Evolutionary conservation across 2,329 filamentous ascomycete genomes (phyloP).

Genomic region (Dothideomycetidae sp.): DNA sequence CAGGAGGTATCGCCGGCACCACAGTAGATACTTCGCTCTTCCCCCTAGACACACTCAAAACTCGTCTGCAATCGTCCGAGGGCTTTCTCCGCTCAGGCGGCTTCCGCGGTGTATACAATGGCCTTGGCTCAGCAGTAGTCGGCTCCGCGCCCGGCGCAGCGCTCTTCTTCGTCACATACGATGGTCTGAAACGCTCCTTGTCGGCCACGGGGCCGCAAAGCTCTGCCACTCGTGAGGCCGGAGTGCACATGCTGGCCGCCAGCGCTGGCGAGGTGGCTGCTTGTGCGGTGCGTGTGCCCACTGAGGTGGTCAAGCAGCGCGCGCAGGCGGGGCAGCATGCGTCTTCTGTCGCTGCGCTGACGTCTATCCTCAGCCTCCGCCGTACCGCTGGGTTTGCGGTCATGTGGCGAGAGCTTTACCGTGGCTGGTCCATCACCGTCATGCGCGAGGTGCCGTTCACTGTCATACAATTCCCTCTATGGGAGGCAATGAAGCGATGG

Average conservation of each 20-base stretch:
- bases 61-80: conserved; percentile 71
- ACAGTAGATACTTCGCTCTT: conserved; percentile 95
- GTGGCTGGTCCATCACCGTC: conserved; percentile 84
- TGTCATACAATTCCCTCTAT: conserved; percentile 90
- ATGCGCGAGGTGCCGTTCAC: conserved; percentile 96
- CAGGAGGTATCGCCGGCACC: conserved; percentile 82
- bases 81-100: conserved; percentile 74
- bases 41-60: conserved; percentile 97
- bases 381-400: conserved; percentile 30
- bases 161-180: conserved; percentile 60
- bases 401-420: conserved; percentile 74
- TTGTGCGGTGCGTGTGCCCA: conserved; percentile 83
- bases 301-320: conserved; percentile 92
- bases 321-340: conserved; percentile 79
- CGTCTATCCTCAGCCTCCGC: conserved; percentile 45
- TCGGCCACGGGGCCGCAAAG: neutral
- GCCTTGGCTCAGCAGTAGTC: conserved; percentile 75
- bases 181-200: conserved; percentile 16
- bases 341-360: conserved; percentile 51
- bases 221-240: conserved; percentile 19
- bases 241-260: conserved; percentile 67
- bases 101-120: conserved; percentile 83
- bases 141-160: conserved; percentile 88
- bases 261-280: conserved; percentile 80
- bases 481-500: conserved; percentile 81